phyloP scores from a whole-genome alignment of 2,329 filamentous ascomycete species.

The Lachnellula suecica region DNA sequence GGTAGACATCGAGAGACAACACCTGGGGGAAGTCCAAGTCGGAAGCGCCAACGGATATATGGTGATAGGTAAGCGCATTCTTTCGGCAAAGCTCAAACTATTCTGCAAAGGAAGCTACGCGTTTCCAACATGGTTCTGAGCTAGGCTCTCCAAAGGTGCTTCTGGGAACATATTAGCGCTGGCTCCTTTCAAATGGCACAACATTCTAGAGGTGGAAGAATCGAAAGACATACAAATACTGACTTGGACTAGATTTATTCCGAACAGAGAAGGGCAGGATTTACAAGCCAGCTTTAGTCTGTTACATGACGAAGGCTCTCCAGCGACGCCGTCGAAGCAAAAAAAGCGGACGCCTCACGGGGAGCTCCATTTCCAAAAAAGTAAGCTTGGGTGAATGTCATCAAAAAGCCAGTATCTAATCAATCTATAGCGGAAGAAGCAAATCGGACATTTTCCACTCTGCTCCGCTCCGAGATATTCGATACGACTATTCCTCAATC shows the following conservation, averaged over 20 bases:
- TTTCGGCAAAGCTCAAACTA: background rate
- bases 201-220: background rate
- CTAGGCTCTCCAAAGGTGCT: background rate
- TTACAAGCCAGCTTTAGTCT: slow-evolving; percentile 90
- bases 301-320: slow-evolving; percentile 88
- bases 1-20: slow-evolving; percentile 60
- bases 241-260: slow-evolving; percentile 74
- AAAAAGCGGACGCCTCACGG: slow-evolving; percentile 84
- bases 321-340: slow-evolving; percentile 82
- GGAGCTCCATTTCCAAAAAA: slow-evolving; percentile 91
- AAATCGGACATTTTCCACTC: slow-evolving; percentile 84
- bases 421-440: slow-evolving; percentile 74
- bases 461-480: slow-evolving; percentile 90
- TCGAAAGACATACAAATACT: slow-evolving; percentile 12
- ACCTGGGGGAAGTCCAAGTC: slow-evolving; percentile 63
- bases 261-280: slow-evolving; percentile 89
- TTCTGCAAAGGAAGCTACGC: background rate
- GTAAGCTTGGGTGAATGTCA: slow-evolving; percentile 48
- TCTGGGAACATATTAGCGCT: background rate
- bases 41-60: slow-evolving; percentile 68
- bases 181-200: background rate
- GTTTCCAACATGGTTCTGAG: background rate
- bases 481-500: slow-evolving; percentile 85
- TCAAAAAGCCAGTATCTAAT: slow-evolving; percentile 2
- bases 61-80: slow-evolving; percentile 46